A percentile compares a stretch with the other conserved stretches of the same genome.
Evolutionary conservation across 2,329 filamentous ascomycete species (phyloP).

Genomic region (Drechslerella coelobrocha): DNA sequence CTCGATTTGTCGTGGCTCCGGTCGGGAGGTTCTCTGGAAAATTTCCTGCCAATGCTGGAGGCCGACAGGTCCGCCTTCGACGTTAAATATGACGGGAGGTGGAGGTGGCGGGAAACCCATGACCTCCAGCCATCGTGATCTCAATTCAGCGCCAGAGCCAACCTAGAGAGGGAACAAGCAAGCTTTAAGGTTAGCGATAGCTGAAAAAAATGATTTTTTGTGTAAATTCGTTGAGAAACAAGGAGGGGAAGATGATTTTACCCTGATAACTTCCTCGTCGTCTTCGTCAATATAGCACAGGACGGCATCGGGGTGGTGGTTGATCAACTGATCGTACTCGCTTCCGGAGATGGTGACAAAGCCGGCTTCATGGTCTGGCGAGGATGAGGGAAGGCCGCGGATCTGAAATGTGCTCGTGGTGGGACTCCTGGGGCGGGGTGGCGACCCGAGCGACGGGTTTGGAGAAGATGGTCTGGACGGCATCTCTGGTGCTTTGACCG

Average conservation of each 20-base stretch:
- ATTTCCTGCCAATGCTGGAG: constrained; percentile 32
- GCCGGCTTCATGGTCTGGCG: constrained; percentile 29
- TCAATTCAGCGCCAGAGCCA: constrained; percentile 53
- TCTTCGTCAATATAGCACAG: constrained; percentile 55
- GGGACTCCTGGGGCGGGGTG: constrained; percentile 39
- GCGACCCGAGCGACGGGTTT: constrained; percentile 32
- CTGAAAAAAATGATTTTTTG: constrained; percentile 2
- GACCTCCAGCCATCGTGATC: constrained; percentile 40
- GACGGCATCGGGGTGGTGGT: constrained; percentile 52
- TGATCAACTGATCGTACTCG: constrained; percentile 53
- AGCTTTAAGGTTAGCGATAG: constrained; percentile 17
- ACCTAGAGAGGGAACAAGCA: constrained; percentile 41
- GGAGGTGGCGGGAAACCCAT: constrained; percentile 45
- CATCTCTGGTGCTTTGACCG: constrained; percentile 12
- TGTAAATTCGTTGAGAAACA: constrained; percentile 17
- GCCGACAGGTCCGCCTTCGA: constrained; percentile 34
- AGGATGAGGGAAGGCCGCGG: constrained; percentile 33
- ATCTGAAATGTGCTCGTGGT: constrained; percentile 49
- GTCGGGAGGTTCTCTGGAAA: constrained; percentile 28
- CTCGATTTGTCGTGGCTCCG: not conserved
- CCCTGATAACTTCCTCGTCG: constrained; percentile 55
- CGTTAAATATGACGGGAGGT: constrained; percentile 47
- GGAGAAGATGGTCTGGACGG: constrained; percentile 41
- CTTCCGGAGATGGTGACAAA: constrained; percentile 39
- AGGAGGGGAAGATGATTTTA: constrained; percentile 18